Percentiles rank a stretch among this genome's conserved stretches.
phyloP scores from a whole-genome alignment of 495 filamentous ascomycete species.

The Parmelia sp. region DNA sequence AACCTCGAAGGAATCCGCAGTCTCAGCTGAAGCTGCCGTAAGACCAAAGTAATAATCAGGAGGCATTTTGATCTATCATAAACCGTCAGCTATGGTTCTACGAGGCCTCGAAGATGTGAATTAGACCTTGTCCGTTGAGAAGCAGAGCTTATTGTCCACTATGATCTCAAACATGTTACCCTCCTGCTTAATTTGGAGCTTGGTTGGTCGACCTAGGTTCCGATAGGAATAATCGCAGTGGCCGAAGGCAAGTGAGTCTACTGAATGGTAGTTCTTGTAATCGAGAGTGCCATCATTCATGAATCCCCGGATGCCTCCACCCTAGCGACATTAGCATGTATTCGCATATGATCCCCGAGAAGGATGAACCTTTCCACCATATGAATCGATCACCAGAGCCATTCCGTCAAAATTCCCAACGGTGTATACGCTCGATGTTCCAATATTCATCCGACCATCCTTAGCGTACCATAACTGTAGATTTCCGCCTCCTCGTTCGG shows the following conservation, averaged over 20 bases:
- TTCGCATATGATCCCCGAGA: background rate
- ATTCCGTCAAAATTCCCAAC: slow-evolving; percentile 79
- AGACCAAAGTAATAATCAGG: slow-evolving; percentile 79
- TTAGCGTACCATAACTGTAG: slow-evolving; percentile 89
- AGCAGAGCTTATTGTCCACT: slow-evolving; percentile 77
- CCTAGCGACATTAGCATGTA: slow-evolving; percentile 36
- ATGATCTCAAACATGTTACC: slow-evolving; percentile 64
- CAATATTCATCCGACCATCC: slow-evolving; percentile 57
- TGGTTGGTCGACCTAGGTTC: slow-evolving; percentile 77
- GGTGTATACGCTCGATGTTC: slow-evolving; percentile 73
- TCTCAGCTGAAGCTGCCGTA: slow-evolving; percentile 80
- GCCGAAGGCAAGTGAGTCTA: slow-evolving; percentile 85
- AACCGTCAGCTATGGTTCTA: background rate
- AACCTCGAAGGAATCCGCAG: slow-evolving; percentile 87
- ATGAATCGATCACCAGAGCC: slow-evolving; percentile 78
- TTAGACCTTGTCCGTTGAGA: slow-evolving; percentile 66
- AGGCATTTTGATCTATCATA: slow-evolving; percentile 60
- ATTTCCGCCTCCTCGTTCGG: slow-evolving; percentile 80
- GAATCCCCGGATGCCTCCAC: slow-evolving; percentile 80
- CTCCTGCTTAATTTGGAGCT: slow-evolving; percentile 65
- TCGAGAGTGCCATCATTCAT: slow-evolving; percentile 84
- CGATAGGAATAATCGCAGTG: slow-evolving; percentile 89
- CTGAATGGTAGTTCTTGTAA: slow-evolving; percentile 68
- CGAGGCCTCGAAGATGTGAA: background rate
- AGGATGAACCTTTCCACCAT: slow-evolving; percentile 58